These are phyloP conservation scores for Leptographium procerum DNA, from an alignment of 2,329 filamentous ascomycete species.

Conservation along the genomic window DNA sequence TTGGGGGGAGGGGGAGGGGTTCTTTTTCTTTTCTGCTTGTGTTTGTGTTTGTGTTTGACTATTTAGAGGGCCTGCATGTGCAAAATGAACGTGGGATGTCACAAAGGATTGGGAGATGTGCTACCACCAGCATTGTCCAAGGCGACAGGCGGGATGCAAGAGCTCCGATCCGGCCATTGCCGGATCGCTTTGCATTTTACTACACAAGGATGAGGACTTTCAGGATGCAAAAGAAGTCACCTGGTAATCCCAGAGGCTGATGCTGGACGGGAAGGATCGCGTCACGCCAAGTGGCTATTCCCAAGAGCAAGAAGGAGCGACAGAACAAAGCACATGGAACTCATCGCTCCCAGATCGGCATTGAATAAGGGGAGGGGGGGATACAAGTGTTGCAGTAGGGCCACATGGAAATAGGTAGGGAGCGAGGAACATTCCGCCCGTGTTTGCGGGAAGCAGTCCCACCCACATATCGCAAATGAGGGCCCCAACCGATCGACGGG, in stretches of 20 bases:
- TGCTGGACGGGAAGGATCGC: too few relatives aligned
- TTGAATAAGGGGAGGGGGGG: background rate
- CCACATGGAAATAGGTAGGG: conserved; percentile 2
- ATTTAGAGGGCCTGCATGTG: too few relatives aligned
- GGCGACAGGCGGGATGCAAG: background rate
- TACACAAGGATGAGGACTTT: too few relatives aligned
- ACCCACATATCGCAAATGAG: background rate
- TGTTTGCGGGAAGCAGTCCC: conserved; percentile 3
- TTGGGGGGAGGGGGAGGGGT: too few relatives aligned
- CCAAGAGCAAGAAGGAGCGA: background rate
- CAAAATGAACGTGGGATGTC: background rate
- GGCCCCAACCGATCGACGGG: background rate
- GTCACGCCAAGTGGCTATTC: background rate
- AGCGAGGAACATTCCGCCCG: conserved; percentile 6
- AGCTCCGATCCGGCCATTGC: background rate
- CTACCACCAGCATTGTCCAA: background rate
- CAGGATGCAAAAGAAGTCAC: too few relatives aligned
- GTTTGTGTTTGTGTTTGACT: too few relatives aligned
- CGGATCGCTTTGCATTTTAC: too few relatives aligned
- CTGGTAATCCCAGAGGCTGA: too few relatives aligned
- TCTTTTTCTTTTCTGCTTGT: too few relatives aligned
- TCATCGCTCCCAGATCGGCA: background rate
- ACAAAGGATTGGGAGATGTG: background rate
- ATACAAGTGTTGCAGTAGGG: background rate
- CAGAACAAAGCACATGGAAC: background rate